phyloP scores from a whole-genome alignment of 345 rosid species.

The Orychophragmus violaceus region DNA sequence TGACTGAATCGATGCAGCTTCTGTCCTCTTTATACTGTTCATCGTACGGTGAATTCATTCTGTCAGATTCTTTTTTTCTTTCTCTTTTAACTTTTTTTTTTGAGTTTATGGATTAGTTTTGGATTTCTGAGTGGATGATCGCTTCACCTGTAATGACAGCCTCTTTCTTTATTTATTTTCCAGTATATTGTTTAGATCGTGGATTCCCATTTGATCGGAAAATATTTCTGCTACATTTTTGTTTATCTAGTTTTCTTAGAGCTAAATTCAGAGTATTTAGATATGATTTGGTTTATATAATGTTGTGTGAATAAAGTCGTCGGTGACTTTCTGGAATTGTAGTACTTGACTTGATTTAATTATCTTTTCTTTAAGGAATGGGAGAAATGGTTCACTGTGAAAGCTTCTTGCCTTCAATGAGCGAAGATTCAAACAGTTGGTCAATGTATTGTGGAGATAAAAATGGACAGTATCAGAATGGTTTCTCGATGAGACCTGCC shows the following conservation, averaged over 20 bases:
- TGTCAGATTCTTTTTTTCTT: background rate
- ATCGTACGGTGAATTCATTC: constrained; percentile 16
- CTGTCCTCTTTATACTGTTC: constrained; percentile 17
- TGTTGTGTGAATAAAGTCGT: background rate
- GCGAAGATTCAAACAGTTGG: constrained; percentile 65
- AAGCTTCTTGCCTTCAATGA: constrained; percentile 66
- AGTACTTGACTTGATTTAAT: background rate
- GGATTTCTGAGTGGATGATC: background rate
- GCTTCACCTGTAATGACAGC: constrained; percentile 7
- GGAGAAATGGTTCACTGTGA: constrained; percentile 70
- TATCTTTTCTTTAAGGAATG: constrained; percentile 42
- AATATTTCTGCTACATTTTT: background rate
- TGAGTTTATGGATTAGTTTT: background rate
- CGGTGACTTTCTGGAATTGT: constrained; percentile 7
- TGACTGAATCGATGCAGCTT: constrained; percentile 22
- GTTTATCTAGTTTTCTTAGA: background rate
- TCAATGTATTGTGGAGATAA: constrained; percentile 50
- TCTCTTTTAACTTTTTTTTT: background rate
- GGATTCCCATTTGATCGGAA: constrained; percentile 17
- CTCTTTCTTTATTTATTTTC: background rate
- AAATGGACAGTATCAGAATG: constrained; percentile 44
- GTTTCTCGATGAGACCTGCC: constrained; percentile 40
- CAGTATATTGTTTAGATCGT: background rate
- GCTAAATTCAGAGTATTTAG: background rate
- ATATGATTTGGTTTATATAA: background rate